A percentile compares a stretch with the other conserved stretches of the same genome.
phyloP scores from a whole-genome alignment of 2,329 filamentous ascomycete genomes.

The Aspergillus puulaauensis region DNA sequence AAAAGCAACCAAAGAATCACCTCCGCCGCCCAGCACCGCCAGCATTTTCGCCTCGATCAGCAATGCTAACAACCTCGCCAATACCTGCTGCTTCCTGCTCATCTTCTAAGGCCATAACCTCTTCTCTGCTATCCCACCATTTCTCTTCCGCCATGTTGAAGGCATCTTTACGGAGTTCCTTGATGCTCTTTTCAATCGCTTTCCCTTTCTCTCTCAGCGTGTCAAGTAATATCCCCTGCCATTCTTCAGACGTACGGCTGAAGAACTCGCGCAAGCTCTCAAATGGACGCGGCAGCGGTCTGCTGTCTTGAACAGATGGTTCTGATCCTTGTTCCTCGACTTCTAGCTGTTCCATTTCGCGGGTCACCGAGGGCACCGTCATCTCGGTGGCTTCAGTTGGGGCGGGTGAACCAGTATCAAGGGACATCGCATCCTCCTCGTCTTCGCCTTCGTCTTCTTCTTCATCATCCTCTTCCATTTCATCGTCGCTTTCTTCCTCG shows the following conservation, averaged over 20 bases:
- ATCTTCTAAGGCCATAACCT: constrained; percentile 86
- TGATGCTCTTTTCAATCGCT: constrained; percentile 61
- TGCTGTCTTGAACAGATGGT: constrained; percentile 64
- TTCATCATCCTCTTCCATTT: constrained; percentile 45
- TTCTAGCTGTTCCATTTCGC: constrained; percentile 37
- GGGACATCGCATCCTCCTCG: constrained; percentile 48
- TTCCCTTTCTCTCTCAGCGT: constrained; percentile 68
- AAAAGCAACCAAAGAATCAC: constrained; percentile 19
- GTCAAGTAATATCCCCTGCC: constrained; percentile 84
- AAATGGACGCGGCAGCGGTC: constrained; percentile 78
- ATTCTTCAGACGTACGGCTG: constrained; percentile 78
- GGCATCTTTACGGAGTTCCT: constrained; percentile 88
- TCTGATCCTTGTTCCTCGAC: constrained; percentile 40
- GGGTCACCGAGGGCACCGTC: constrained; percentile 36
- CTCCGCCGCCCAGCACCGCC: constrained; percentile 49
- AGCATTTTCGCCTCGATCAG: constrained; percentile 63
- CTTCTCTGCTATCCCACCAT: constrained; percentile 98
- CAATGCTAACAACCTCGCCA: constrained; percentile 86
- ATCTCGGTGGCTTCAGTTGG: constrained; percentile 40
- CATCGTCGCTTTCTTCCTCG: constrained; percentile 60
- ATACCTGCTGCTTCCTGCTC: constrained; percentile 95
- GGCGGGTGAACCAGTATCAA: constrained; percentile 37
- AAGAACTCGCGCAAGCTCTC: constrained; percentile 93
- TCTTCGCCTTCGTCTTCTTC: constrained; percentile 46
- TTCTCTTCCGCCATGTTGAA: constrained; percentile 92